Evolutionary conservation across 306 rosid species (phyloP), one percentile per base, ranked within the genome.

Genomic region (Castanea crenata): DNA sequence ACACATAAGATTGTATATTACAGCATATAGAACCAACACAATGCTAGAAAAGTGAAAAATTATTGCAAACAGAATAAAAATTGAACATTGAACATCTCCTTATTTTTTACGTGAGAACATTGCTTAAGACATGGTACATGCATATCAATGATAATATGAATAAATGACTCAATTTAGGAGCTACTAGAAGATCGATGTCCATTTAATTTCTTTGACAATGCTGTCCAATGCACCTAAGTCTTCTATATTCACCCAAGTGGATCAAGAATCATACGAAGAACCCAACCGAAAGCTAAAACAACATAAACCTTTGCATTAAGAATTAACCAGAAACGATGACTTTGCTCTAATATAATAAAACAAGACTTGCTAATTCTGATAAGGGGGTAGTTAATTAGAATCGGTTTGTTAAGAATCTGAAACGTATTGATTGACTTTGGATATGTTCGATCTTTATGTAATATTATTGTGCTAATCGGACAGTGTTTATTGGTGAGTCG

Each of bases 401-500:
- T 76, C 86, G 31, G 59, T 75, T 75, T 56, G 16, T 44, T 44
- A 70, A 70, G 85, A 81, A 85, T 78, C 80, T 64, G 67, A 75
- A 73, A 25, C 79, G 59, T 71, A 71, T 65, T 68, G 5, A 64
- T 65, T 68, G 5, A 64, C 70, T 82, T 75, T 55, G 69, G 83
- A 85, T 79, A 75, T 82, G 77, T 58, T 85, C 85, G 27, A 57
- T 67, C 56, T 29, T 78, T 75, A 62, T 41, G 78, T 74, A 70
- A 21, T 61, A 61, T 61, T 61, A 58, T 10, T 44, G 79, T 55
- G 74, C 71, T 73, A 68, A 71, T 38, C 68, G 57, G 35, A 67
- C 16, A 49, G 62, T 74, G 34, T 59, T 65, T 62, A 86, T 81
- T 83, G 85, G 84, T 44, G 21, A 68, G 84, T 31, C 80, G 82